phyloP scores from a whole-genome alignment of 371 early-diverging fungal species.

The Mucor ambiguus region DNA sequence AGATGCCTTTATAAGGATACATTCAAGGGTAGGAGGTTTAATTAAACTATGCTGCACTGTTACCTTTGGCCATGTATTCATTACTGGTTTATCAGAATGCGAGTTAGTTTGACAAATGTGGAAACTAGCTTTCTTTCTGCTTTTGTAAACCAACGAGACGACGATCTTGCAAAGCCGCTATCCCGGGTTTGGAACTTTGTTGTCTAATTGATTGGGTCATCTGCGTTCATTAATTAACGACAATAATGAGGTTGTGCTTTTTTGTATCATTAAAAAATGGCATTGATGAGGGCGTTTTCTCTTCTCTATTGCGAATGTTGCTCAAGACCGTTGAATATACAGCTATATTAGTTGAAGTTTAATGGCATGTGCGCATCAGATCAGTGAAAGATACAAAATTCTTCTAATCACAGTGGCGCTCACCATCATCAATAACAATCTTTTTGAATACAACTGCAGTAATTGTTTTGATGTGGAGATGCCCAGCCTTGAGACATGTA shows the following conservation, averaged over 20 bases:
- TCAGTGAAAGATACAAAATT: not conserved
- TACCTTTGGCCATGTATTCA: not conserved
- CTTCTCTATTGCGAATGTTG: not conserved
- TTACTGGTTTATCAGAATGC: not conserved
- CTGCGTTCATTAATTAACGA: not conserved
- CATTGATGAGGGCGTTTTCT: not conserved
- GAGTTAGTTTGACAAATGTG: constrained; percentile 12
- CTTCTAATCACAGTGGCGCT: not conserved
- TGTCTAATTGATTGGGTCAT: constrained; percentile 1
- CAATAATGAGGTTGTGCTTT: not conserved
- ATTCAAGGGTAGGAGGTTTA: constrained; percentile 14
- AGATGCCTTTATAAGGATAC: not conserved
- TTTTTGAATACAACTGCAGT: not conserved
- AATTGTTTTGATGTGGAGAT: not conserved
- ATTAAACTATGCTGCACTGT: not conserved
- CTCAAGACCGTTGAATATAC: not conserved
- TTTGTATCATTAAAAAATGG: not conserved
- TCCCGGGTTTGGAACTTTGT: not conserved
- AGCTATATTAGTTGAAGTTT: not conserved
- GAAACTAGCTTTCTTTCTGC: constrained; percentile 1
- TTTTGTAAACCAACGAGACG: constrained; percentile 2
- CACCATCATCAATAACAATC: not conserved
- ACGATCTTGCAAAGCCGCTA: constrained; percentile 1
- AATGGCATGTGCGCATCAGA: not conserved
- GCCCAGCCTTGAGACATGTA: not conserved